Base-by-base conservation (phyloP, 139 green algal species). In the Picochlorum sp. region DNA sequence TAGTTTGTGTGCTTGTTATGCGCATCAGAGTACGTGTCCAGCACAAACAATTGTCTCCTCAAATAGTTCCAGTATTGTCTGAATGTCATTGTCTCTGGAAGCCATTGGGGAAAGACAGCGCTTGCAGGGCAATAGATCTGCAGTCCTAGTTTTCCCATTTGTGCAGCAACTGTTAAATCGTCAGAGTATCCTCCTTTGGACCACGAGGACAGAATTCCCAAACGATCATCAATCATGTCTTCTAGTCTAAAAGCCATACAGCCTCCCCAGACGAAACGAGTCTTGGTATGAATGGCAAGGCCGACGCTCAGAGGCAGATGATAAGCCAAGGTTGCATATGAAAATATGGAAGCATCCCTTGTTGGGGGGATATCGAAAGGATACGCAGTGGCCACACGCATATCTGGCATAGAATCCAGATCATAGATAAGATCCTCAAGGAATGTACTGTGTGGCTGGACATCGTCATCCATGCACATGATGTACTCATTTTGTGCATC, bases 401-500 rank as follows among this genome's bases (percentile, higher is more conserved):
- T 49, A 3, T 21, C 23, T 1, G 66, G 55, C 16, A 92, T 64
- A 3, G 15, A n/a, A 51, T 94, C 75, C 75, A 96, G 58, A 13
- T 76, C 62, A 3, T 26, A 34, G 14, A 95, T 82, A 28, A 96
- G 62, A 38, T 72, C 49, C 10, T 26, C 18, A 26, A 96, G 51
- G 32, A 68, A 81, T 6, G 62, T 62, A 2, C 83, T 79, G 64
- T 95, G 85, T 34, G 90, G 69, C 63, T 70, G 58, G n/a, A 97
- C 82, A 62, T 97, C 91, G 70, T 97, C 91, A 59, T 97, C 91
- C 58, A 97, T 66, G 47, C 91, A 93, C 21, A 95, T 77, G 13
- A 95, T 63, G 37, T 92, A 97, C 26, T 26, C 26, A 28, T 59
- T 59, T 30, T 23, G 21, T 9, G 34, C 8, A 41, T 41, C 34